Conservation (phyloP, 495 filamentous ascomycete genomes). For the Penicillium lagena region DNA sequence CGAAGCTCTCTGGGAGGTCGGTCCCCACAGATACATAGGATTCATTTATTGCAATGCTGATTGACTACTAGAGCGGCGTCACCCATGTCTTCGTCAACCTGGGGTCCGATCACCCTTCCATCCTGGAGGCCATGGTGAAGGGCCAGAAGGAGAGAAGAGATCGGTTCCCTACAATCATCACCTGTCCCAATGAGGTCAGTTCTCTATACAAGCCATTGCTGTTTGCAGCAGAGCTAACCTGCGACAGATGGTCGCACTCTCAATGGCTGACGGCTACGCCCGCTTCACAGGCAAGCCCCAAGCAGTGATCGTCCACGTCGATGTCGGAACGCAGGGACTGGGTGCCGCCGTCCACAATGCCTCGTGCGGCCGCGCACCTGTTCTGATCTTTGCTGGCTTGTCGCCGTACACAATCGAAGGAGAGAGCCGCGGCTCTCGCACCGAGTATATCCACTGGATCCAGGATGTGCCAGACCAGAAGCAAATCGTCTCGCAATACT, state of each 20-base stretch:
- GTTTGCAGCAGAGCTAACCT: not conserved
- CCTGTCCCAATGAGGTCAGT: slow-evolving; percentile 76
- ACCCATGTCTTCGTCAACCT: slow-evolving; percentile 91
- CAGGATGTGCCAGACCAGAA: slow-evolving; percentile 96
- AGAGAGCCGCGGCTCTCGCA: slow-evolving; percentile 79
- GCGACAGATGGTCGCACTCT: slow-evolving; percentile 87
- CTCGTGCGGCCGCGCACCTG: slow-evolving; percentile 74
- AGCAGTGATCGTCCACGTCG: slow-evolving; percentile 91
- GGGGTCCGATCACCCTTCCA: slow-evolving; percentile 88
- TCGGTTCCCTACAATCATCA: slow-evolving; percentile 80
- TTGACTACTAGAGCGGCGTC: slow-evolving; percentile 60
- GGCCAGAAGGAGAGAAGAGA: slow-evolving; percentile 61
- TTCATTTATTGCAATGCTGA: not conserved
- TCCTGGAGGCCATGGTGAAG: slow-evolving; percentile 95
- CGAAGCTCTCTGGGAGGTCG: slow-evolving; percentile 79
- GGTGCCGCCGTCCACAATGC: slow-evolving; percentile 92
- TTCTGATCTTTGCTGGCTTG: slow-evolving; percentile 87
- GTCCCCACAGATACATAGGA: not conserved
- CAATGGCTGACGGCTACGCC: slow-evolving; percentile 94
- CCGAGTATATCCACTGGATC: slow-evolving; percentile 97
- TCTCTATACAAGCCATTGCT: not conserved
- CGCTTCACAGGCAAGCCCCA: slow-evolving; percentile 81
- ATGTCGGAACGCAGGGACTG: slow-evolving; percentile 90
- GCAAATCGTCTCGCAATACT: slow-evolving; percentile 87
- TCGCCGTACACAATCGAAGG: slow-evolving; percentile 88